Evolutionary conservation across 371 early-diverging fungal species (phyloP).

Genomic region (Mucor ambiguus): DNA sequence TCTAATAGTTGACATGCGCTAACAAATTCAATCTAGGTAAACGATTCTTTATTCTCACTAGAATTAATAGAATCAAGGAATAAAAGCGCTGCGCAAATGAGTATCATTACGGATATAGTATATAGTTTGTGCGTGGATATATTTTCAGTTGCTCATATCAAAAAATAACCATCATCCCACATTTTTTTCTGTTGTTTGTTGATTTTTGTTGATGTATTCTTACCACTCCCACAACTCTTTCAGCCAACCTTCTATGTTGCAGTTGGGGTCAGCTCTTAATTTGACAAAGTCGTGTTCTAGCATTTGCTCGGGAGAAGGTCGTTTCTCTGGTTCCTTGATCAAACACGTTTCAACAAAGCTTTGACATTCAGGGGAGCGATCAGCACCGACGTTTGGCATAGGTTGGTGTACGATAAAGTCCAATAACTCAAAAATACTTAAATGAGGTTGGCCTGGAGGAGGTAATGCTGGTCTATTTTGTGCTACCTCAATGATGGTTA

Average conservation of each 20-base stretch:
- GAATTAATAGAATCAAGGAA: not conserved
- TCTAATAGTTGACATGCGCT: too few species aligned
- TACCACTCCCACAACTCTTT: conserved; percentile 58
- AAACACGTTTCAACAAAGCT: conserved; percentile 77
- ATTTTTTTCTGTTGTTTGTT: not conserved
- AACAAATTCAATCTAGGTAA: not conserved
- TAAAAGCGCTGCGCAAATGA: not conserved
- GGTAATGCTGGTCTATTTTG: conserved; percentile 88
- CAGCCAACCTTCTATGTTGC: conserved; percentile 49
- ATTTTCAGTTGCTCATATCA: not conserved
- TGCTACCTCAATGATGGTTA: conserved; percentile 93
- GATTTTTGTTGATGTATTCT: not conserved
- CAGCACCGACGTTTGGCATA: conserved; percentile 71
- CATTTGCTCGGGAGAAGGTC: conserved; percentile 80
- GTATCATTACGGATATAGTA: not conserved
- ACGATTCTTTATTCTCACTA: not conserved
- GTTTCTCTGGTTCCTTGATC: conserved; percentile 72
- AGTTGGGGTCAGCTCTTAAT: conserved; percentile 38
- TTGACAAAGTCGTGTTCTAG: conserved; percentile 63
- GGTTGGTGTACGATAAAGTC: conserved; percentile 89
- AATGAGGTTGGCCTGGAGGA: conserved; percentile 59
- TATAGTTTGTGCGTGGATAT: not conserved
- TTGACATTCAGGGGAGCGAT: conserved; percentile 65
- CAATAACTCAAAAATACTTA: conserved; percentile 87
- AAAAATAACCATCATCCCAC: not conserved